Base-by-base conservation (phyloP, 371 early-diverging fungal species). In the Homolaphlyctis polyrhiza region DNA sequence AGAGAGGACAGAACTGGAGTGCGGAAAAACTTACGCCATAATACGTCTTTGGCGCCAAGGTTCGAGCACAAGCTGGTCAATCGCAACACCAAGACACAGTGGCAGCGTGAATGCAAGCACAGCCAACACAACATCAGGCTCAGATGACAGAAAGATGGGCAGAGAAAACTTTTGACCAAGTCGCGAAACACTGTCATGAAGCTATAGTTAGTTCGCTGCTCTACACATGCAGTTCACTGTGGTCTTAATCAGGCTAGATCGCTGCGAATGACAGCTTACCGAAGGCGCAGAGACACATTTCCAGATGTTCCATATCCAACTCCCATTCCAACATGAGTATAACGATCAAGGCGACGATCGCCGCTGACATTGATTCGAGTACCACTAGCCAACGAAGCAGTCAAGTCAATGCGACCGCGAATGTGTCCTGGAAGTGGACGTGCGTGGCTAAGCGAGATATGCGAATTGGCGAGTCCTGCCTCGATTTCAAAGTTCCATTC, bases 91-190 rank as follows among this genome's bases (percentile, higher is more conserved):
- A 1, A 82, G 69, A 21, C 79, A 71, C 39, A 89, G 66, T 0
- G 96, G 96, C 6, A 90, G 66, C 1, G 86, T 66, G 14, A 84
- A 71, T 0, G 89, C 89, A 65, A 80, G 83, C 48, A 90, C 74
- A 1, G 89, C 87, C 14, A 92, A 71, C 57, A 71, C 69, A 8
- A 87, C 58, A 65, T 94, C 90, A 36, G 89, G 84, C 27, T 85
- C 81, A 3, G 88, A 79, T 8, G 94, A 78, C 29, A 95, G 73
- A 3, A 89, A 72, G 43, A 95, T 80, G 6, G 97, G 97, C n/a
- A 95, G 58, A 11, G 81, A 76, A 43, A 94, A 71, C 63, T 82
- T 85, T 73, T 95, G 95, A 16, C 93, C 95, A 49, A 95, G 76
- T 2, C 95, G 86, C 55, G 84, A 82, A 30, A 91, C 79, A 65